Evolutionary conservation across 768 basidiomycete species (phyloP).

Genomic region (Butyriboletus loyo): DNA sequence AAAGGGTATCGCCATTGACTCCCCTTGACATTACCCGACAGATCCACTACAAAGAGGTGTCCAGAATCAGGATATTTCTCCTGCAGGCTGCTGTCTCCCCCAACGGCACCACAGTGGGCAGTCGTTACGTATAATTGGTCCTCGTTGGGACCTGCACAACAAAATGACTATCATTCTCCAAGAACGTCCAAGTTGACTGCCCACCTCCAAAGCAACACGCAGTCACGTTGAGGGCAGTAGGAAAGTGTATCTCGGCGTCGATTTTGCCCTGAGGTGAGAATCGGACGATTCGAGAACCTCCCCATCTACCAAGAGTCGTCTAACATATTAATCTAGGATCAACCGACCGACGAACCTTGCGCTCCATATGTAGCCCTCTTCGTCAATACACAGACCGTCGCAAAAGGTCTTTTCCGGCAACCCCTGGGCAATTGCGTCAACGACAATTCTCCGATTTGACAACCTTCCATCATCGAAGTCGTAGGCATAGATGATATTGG

Average conservation of each 20-base stretch:
- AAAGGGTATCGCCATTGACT: conserved; percentile 23
- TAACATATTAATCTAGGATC: neutral
- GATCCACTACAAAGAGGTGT: conserved; percentile 32
- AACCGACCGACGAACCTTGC: conserved; percentile 40
- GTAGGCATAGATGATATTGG: conserved; percentile 66
- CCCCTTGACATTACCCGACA: conserved; percentile 27
- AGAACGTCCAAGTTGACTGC: conserved; percentile 5
- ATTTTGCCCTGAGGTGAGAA: conserved; percentile 52
- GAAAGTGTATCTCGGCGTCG: conserved; percentile 56
- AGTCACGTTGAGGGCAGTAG: conserved; percentile 61
- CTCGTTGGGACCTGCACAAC: conserved; percentile 47
- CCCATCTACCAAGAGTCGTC: conserved; percentile 47
- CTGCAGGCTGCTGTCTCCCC: conserved; percentile 45
- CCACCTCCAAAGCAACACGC: conserved; percentile 61
- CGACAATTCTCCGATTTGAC: conserved; percentile 52
- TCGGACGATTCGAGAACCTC: conserved; percentile 55
- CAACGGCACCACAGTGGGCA: conserved; percentile 56
- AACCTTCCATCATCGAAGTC: conserved; percentile 48
- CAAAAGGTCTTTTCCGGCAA: conserved; percentile 50
- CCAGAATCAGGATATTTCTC: conserved; percentile 35
- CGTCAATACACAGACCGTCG: conserved; percentile 67
- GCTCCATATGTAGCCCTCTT: conserved; percentile 63
- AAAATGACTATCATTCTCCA: neutral
- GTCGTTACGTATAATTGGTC: conserved; percentile 59
- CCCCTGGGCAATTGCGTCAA: conserved; percentile 55